These are phyloP conservation scores for Dioscorea dumetorum DNA, from an alignment of 106 monocot species.

Conservation along the genomic window DNA sequence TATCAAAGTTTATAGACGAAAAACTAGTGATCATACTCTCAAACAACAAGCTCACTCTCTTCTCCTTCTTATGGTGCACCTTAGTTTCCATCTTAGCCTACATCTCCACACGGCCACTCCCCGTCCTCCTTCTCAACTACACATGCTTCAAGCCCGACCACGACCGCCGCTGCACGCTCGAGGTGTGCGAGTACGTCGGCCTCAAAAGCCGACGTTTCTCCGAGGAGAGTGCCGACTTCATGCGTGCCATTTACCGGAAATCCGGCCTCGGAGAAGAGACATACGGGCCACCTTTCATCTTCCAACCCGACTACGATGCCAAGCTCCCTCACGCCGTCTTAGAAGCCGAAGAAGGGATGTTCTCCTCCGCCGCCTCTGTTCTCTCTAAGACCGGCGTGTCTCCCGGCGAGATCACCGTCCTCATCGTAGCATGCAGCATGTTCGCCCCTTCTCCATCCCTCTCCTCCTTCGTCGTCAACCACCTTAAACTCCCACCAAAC, in stretches of 20 bases:
- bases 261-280: constrained; percentile 30
- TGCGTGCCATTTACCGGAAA: constrained; percentile 11
- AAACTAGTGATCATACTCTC: constrained; percentile 4
- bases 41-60: background rate
- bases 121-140: constrained; percentile 17
- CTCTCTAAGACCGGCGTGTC: constrained; percentile 15
- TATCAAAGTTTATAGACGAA: background rate
- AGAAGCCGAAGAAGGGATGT: constrained; percentile 31
- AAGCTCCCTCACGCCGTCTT: constrained; percentile 4
- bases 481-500: constrained; percentile 2
- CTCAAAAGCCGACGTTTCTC: constrained; percentile 1
- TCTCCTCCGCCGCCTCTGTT: constrained; percentile 16
- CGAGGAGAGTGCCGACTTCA: constrained; percentile 6
- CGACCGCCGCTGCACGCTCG: background rate
- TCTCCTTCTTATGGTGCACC: background rate
- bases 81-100: constrained; percentile 1
- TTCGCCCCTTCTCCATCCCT: constrained; percentile 28
- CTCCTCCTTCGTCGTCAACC: constrained; percentile 19
- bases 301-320: constrained; percentile 10
- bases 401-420: constrained; percentile 6
- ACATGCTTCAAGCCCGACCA: constrained; percentile 5
- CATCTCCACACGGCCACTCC: constrained; percentile 10
- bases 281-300: constrained; percentile 21
- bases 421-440: constrained; percentile 23
- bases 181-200: constrained; percentile 18